phyloP scores from a whole-genome alignment of 2,329 filamentous ascomycete species.

The Dothistroma pini region DNA sequence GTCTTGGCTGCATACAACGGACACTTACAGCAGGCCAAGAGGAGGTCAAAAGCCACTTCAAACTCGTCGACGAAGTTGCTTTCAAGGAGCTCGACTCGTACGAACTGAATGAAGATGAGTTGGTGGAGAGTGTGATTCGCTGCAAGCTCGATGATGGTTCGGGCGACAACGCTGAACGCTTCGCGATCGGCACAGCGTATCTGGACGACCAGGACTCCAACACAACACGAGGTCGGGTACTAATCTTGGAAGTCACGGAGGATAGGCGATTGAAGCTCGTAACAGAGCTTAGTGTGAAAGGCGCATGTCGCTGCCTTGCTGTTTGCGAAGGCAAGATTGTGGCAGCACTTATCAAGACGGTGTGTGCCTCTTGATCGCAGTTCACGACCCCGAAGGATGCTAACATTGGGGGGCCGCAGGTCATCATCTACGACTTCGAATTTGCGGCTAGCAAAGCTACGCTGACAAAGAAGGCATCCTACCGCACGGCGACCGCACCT shows the following conservation, averaged over 20 bases:
- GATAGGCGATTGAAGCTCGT: conserved; percentile 71
- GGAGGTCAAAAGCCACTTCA: conserved; percentile 73
- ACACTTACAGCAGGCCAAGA: conserved; percentile 69
- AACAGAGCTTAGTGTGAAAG: conserved; percentile 65
- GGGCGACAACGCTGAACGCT: conserved; percentile 64
- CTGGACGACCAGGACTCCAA: conserved; percentile 56
- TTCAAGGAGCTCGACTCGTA: conserved; percentile 76
- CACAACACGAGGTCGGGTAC: conserved; percentile 67
- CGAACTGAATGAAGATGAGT: conserved; percentile 62
- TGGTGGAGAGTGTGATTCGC: conserved; percentile 80
- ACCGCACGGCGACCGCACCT: conserved; percentile 78
- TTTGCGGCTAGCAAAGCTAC: conserved; percentile 50
- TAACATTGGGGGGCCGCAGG: conserved; percentile 36
- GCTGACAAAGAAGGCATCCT: conserved; percentile 69
- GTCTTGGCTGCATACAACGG: conserved; percentile 77
- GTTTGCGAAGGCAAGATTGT: conserved; percentile 75
- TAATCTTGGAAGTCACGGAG: conserved; percentile 78
- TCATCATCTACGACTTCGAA: conserved; percentile 58
- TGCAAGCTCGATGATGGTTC: conserved; percentile 64
- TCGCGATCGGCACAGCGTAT: conserved; percentile 87
- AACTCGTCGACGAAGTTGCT: conserved; percentile 83
- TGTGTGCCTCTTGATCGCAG: conserved; percentile 41
- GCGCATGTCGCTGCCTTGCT: conserved; percentile 74
- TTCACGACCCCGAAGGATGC: not conserved
- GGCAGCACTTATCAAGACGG: conserved; percentile 84